Evolutionary conservation across 345 rosid genomes (phyloP).

Genomic region (Rubroshorea leprosula): DNA sequence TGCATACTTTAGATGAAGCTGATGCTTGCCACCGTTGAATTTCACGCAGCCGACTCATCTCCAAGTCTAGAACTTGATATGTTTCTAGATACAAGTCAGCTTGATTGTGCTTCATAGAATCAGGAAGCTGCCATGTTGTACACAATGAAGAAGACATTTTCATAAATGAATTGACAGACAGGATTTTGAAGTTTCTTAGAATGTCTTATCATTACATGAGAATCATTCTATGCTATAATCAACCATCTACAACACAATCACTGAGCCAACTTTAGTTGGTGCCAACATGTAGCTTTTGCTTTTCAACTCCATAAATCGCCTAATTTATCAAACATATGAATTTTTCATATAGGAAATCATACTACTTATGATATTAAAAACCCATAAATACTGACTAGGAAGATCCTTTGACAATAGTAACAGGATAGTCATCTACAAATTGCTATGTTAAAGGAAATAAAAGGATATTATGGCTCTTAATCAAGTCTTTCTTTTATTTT

Average conservation of each 20-base stretch:
- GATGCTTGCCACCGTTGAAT: constrained; percentile 97
- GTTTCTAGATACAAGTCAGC: constrained; percentile 93
- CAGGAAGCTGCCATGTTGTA: constrained; percentile 69
- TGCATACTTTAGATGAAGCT: constrained; percentile 76
- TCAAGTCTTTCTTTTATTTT: neutral
- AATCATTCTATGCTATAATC: no score
- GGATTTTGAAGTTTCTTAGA: neutral
- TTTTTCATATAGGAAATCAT: neutral
- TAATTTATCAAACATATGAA: no score
- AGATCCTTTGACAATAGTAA: neutral
- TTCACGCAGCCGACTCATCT: constrained; percentile 96
- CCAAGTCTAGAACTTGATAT: constrained; percentile 98
- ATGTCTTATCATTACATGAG: constrained; percentile 1
- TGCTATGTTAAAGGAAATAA: neutral
- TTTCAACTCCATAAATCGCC: neutral
- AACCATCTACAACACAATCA: no score
- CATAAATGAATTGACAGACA: neutral
- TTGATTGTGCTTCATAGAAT: constrained; percentile 98
- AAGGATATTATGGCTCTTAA: no score
- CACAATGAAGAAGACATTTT: neutral
- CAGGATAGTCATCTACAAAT: neutral
- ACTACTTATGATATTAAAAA: neutral
- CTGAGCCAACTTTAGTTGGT: neutral
- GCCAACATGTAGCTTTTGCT: neutral
- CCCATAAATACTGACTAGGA: neutral